These are phyloP conservation scores for Serpula lacrymans DNA, from an alignment of 768 basidiomycete genomes.

Conservation along the genomic window DNA sequence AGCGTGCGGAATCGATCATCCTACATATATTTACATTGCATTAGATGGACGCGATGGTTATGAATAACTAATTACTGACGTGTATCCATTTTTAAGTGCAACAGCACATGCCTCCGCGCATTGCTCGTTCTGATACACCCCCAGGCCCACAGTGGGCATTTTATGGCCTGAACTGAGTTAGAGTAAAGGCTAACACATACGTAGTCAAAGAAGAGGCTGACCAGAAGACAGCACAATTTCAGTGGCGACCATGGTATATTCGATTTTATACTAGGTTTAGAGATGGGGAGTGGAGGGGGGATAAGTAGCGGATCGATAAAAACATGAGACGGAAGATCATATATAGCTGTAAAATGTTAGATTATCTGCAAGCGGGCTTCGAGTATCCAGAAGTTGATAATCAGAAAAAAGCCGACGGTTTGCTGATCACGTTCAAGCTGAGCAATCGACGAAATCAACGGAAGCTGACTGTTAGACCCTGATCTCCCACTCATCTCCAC, in stretches of 20 bases:
- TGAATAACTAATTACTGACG: constrained; percentile 1
- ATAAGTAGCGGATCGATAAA: too few species aligned
- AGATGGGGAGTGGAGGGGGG: too few species aligned
- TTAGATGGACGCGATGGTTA: neutral
- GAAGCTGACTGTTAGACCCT: too few species aligned
- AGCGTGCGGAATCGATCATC: constrained; percentile 58
- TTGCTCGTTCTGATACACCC: constrained; percentile 9
- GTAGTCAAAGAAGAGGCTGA: neutral
- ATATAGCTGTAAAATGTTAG: too few species aligned
- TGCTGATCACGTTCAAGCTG: too few species aligned
- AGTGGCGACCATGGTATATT: neutral
- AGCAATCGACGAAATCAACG: too few species aligned
- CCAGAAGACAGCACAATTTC: neutral
- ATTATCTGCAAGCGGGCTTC: too few species aligned
- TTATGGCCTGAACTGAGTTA: constrained; percentile 4
- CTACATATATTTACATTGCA: constrained; percentile 1
- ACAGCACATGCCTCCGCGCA: constrained; percentile 8
- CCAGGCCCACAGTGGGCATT: constrained; percentile 13
- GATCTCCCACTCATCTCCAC: too few species aligned
- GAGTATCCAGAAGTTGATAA: too few species aligned
- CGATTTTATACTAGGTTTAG: too few species aligned
- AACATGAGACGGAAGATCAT: too few species aligned
- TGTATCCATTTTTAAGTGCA: constrained; percentile 9
- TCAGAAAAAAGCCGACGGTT: too few species aligned
- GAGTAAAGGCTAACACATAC: neutral